Percentiles rank a stretch among this genome's conserved stretches.
These are phyloP conservation scores for Myriosclerotinia duriaeana DNA, from an alignment of 2,329 filamentous ascomycete species.

Conservation along the genomic window DNA sequence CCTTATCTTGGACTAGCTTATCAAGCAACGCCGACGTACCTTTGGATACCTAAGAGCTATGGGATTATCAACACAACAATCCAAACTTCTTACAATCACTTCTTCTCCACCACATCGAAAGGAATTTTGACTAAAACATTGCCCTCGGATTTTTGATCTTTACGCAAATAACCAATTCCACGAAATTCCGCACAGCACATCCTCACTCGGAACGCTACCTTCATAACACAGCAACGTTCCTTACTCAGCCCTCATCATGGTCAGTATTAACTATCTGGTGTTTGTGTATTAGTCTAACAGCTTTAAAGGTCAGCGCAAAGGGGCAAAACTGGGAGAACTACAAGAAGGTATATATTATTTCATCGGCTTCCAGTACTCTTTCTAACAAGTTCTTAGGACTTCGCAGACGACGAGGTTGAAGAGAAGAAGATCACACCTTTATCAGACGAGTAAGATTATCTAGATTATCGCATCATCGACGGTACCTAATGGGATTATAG, in stretches of 20 bases:
- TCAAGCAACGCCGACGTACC: constrained; percentile 24
- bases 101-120: constrained; percentile 1
- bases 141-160: background rate
- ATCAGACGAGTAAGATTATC: constrained; percentile 78
- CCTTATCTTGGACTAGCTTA: constrained; percentile 24
- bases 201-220: background rate
- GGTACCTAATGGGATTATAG: constrained; percentile 52
- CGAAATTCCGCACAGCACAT: background rate
- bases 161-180: background rate
- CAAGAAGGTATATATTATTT: constrained; percentile 65
- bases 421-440: constrained; percentile 99
- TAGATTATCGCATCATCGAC: constrained; percentile 14
- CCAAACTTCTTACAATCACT: constrained; percentile 16
- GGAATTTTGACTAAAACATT: background rate
- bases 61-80: constrained; percentile 25
- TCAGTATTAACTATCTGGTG: background rate
- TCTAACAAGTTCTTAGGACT: constrained; percentile 44
- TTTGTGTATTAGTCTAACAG: constrained; percentile 11
- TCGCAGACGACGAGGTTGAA: constrained; percentile 92
- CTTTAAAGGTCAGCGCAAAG: constrained; percentile 40
- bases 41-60: constrained; percentile 26
- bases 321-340: constrained; percentile 98
- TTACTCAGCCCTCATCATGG: constrained; percentile 22
- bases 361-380: background rate
- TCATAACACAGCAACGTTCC: constrained; percentile 5